Base-by-base conservation (phyloP, 2,329 filamentous ascomycete genomes). In the Epichloe amarillans region DNA sequence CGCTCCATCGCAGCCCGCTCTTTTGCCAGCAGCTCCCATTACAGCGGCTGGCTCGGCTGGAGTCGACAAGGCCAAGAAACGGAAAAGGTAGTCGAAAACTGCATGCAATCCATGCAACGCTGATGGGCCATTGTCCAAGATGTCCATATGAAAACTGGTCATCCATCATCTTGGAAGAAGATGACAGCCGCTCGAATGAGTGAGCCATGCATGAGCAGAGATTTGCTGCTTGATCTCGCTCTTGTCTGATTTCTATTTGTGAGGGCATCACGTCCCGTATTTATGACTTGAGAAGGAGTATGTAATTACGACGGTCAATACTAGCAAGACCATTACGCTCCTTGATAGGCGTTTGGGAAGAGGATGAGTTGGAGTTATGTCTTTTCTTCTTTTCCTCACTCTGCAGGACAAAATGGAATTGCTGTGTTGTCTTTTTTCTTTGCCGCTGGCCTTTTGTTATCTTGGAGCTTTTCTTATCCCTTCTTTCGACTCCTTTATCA, bases 31-130 rank as follows among this genome's bases (percentile, higher is more conserved):
- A 8, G 68, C 72, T 3, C 69, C 73, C 17, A 70, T 75, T 38
- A 64, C 69, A 19, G 62, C 64, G 21, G 61, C 66, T 15, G 58
- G 65, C 23, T 57, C 61, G 56, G 53, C 62, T n/a, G 53, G 26
- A 26, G 39, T 58, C 14, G 77, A 80, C 59, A 81, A 81, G 64
- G 73, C 69, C 58, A 82, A 80, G 70, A 82, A 81, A 69, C 74
- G 78, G 53, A 82, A 81, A 70, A 70, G 78, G 68, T 81, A 72
- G 56, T 50, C 30, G 35, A 42, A 17, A 14, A 23, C 35, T 36
- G 14, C 11, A 10, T 23, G 12, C 17, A 47, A 26, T n/a, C 12
- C n/a, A 30, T 45, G 26, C 11, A 17, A 30, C 15, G 15, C 26
- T 35, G 8, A n/a, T 8, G n/a, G 12, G 40, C 40, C n/a, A 17